Evolutionary conservation across 1,139 yeast species (phyloP), one percentile per base, ranked within the genome.

Genomic region (Blastobotrys aristatus): DNA sequence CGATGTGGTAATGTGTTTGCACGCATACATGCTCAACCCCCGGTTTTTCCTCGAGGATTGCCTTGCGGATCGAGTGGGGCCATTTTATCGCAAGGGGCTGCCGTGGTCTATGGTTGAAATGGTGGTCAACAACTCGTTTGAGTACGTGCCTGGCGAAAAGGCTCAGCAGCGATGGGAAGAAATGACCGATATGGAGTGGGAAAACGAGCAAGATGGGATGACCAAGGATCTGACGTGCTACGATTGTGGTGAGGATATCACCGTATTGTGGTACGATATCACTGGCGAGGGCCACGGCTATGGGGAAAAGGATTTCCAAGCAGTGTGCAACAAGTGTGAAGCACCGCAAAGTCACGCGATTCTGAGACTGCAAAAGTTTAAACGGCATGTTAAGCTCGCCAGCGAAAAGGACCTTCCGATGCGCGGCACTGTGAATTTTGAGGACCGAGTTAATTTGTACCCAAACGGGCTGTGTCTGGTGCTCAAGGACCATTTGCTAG

Each of bases 1-100:
- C 37, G 74, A 71, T 51, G 66, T 71, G 4, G 43, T 70, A 4
- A 61, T 71, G 68, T 70, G 70, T 1, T 72, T 74, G 75, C 74
- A 72, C 54, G 54, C 70, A 2, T 64, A 63, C 47, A 50, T 65
- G 51, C 54, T 67, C 46, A 64, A 63, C 43, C 70, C 71, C 1
- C 53, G 56, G 27, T 51, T 65, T 0, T 65, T 56, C 46, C 61
- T 66, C 49, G 72, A 69, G 41, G 62, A 61, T 26, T 63, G 66
- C 35, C 48, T 56, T 11, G 60, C 71, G 26, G 59, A 61, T 47
- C 54, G 62, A 16, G 57, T 63, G 40, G 37, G 17, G 47, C 54
- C 46, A 59, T n/a, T 70, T 49, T 60, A 63, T 43, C 48, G 50
- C 17, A 57, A 52, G 43, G 66, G 68, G 0, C 58, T 68, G 44